phyloP scores from a whole-genome alignment of 1,284 basidiomycete genomes.

The Cutaneotrichosporon sp. region DNA sequence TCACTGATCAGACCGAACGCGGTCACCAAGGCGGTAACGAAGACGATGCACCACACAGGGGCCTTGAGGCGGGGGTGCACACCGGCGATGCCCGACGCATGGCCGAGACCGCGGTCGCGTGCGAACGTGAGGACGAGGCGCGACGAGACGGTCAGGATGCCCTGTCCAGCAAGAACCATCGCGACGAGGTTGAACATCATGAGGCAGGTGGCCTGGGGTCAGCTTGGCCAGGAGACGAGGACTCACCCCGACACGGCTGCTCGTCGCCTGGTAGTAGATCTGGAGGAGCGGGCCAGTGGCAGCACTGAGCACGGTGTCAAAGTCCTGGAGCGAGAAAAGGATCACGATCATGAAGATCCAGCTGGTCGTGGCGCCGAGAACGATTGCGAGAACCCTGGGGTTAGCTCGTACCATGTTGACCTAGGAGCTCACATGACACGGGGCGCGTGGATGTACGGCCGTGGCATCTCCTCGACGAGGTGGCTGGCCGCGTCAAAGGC shows the following conservation, averaged over 20 bases:
- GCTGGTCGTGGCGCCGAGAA: constrained; percentile 30
- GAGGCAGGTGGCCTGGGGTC: constrained; percentile 21
- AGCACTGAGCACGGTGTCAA: constrained; percentile 1
- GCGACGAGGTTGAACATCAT: constrained; percentile 29
- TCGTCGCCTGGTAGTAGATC: constrained; percentile 30
- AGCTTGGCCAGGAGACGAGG: not conserved
- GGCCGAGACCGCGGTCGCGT: constrained; percentile 13
- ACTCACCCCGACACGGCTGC: constrained; percentile 15
- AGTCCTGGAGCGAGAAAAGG: constrained; percentile 22
- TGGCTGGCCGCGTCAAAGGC: constrained; percentile 42
- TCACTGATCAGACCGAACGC: constrained; percentile 57
- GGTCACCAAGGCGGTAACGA: constrained; percentile 51
- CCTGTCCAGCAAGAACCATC: constrained; percentile 26
- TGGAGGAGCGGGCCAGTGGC: constrained; percentile 9
- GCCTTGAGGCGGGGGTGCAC: constrained; percentile 27
- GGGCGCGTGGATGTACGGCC: constrained; percentile 40
- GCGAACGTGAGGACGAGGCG: constrained; percentile 20
- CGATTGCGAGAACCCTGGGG: constrained; percentile 34
- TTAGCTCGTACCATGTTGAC: constrained; percentile 6
- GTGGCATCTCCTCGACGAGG: constrained; percentile 50
- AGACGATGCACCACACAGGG: constrained; percentile 28
- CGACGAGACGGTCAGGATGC: constrained; percentile 28
- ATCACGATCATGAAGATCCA: constrained; percentile 43
- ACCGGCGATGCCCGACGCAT: not conserved
- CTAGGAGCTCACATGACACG: constrained; percentile 35